Conservation (phyloP, 2,329 filamentous ascomycete species). For the Aspergillus oerlinghausenensis region DNA sequence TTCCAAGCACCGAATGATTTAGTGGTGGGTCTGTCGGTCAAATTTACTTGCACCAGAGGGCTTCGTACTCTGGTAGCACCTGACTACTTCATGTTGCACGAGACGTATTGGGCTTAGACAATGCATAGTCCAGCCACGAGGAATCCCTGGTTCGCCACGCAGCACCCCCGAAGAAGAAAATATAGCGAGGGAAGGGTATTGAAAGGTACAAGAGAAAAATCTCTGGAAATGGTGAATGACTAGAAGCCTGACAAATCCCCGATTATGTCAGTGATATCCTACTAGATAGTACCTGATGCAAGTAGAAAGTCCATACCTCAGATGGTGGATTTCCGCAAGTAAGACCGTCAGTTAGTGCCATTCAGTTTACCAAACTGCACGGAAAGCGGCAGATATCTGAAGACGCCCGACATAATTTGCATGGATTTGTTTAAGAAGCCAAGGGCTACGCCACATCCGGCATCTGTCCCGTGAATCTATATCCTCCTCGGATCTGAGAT, state of each 20-base stretch:
- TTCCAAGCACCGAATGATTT: background rate
- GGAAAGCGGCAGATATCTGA: background rate
- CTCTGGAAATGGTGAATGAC: background rate
- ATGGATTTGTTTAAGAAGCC: background rate
- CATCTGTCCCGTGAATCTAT: background rate
- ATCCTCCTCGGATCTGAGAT: background rate
- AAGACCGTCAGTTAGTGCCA: background rate
- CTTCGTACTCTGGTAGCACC: background rate
- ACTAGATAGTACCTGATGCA: background rate
- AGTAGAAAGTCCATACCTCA: background rate
- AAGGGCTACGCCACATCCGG: background rate
- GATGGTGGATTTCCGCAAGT: background rate
- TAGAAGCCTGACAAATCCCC: background rate
- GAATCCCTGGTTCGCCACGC: background rate
- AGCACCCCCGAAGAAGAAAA: background rate
- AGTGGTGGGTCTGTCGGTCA: background rate
- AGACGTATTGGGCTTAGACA: background rate
- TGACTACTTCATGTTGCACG: background rate
- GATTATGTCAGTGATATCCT: background rate
- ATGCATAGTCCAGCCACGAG: background rate
- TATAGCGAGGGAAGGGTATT: background rate
- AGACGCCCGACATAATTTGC: background rate
- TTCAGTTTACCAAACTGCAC: background rate
- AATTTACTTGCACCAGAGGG: background rate
- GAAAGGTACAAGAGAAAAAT: background rate